Base-by-base conservation (phyloP, 176 grass and related monocot genomes). In the Poa pratensis region DNA sequence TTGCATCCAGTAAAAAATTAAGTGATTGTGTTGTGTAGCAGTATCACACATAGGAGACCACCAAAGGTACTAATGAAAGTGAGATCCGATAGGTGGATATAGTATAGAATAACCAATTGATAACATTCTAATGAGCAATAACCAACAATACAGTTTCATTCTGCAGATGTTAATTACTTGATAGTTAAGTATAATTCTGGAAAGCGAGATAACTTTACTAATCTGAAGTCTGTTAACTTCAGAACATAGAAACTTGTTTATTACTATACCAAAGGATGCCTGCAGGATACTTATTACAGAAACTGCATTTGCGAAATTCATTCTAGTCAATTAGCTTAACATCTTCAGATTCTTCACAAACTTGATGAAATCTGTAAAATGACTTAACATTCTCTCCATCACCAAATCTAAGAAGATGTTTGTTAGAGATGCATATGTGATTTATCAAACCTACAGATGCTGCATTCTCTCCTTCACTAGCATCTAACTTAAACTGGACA, bases 41-140 rank as follows among this genome's bases (percentile, higher is more conserved):
- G 19, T 30, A 70, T 51, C 28, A n/a, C 39, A 64, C 9, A 49
- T 75, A 58, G 17, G 8, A 27, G 50, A 34, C 2, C 34, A 75
- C 32, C 59, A 54, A 82, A 34, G 24, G 28, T 48, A 83, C 43
- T 17, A 80, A 84, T 19, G 13, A 67, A 67, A 79, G 26, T 18
- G 32, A 89, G 71, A 46, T 30, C 72, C 48, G 0, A 20, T 19
- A 19, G 5, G 10, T 74, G 23, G 14, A 73, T 49, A 49, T 48
- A 4, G 24, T 26, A 14, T 51, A n/a, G 34, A 76, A 35, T 37
- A 78, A 46, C 19, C 27, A 72, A 53, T 40, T 55, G 30, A 53
- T 66, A 11, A 53, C 45, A 83, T 70, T 78, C 22, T 40, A 13
- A 69, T 45, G 77, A 72, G 30, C 8, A 83, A 9, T 51, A 73